Conservation (phyloP, 2,329 filamentous ascomycete genomes). For the Pseudocercospora fijiensis region DNA sequence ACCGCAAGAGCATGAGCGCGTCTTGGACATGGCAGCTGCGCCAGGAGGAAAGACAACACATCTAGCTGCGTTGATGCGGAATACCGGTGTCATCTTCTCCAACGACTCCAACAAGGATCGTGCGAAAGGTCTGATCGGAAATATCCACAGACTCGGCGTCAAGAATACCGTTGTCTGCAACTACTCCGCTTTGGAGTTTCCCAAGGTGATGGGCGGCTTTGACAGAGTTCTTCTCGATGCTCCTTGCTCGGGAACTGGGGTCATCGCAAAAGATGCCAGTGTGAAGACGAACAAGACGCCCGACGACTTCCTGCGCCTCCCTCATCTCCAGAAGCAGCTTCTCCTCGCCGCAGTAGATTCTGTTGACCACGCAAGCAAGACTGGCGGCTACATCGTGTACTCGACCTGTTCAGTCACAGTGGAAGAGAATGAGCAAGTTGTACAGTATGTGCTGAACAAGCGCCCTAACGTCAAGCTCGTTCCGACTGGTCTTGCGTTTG, state of each 20-base stretch:
- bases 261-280: constrained; percentile 93
- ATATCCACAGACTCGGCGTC: constrained; percentile 90
- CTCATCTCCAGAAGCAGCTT: constrained; percentile 92
- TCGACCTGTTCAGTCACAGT: constrained; percentile 94
- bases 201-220: constrained; percentile 90
- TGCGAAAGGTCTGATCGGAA: constrained; percentile 95
- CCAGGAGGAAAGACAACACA: constrained; percentile 96
- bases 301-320: constrained; percentile 87
- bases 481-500: constrained; percentile 84
- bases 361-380: constrained; percentile 85
- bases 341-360: constrained; percentile 92
- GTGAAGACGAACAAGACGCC: constrained; percentile 99
- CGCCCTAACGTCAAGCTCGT: constrained; percentile 93
- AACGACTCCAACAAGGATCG: constrained; percentile 94
- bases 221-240: constrained; percentile 92
- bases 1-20: constrained; percentile 86
- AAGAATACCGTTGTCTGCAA: constrained; percentile 95
- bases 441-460: constrained; percentile 88
- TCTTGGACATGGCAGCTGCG: constrained; percentile 92
- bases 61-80: constrained; percentile 95
- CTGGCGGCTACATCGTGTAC: constrained; percentile 92
- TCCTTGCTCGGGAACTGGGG: constrained; percentile 93
- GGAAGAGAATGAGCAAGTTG: constrained; percentile 90
- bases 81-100: constrained; percentile 91
- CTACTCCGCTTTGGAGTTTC: constrained; percentile 92